Conservation (phyloP, 2,329 filamentous ascomycete genomes). For the Westerdykella sp. region DNA sequence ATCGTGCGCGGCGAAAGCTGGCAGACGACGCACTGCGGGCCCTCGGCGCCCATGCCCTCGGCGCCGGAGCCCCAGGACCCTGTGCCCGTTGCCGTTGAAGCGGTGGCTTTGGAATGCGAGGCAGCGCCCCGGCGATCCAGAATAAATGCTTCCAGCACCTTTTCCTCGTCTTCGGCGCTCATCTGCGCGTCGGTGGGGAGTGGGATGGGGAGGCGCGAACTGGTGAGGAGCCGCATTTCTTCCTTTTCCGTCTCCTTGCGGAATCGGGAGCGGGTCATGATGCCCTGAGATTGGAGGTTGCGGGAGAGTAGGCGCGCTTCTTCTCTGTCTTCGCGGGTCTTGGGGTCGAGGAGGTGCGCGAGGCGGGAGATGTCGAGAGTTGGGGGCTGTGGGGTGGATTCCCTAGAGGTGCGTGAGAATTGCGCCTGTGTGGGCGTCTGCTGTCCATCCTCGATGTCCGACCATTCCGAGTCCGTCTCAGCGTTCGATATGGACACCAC, state of each 20-base stretch:
- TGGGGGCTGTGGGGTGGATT: constrained; percentile 48
- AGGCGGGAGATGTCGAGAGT: constrained; percentile 60
- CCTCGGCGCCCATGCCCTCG: constrained; percentile 63
- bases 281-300: constrained; percentile 63
- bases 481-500: constrained; percentile 60
- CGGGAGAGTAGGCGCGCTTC: constrained; percentile 77
- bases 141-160: constrained; percentile 54
- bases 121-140: constrained; percentile 47
- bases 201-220: constrained; percentile 24
- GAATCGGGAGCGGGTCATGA: constrained; percentile 79
- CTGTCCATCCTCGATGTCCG: constrained; percentile 47
- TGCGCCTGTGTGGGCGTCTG: constrained; percentile 66
- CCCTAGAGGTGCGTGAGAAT: constrained; percentile 20
- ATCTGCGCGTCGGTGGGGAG: constrained; percentile 31
- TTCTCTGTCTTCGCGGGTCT: constrained; percentile 67
- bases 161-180: constrained; percentile 50
- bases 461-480: constrained; percentile 31
- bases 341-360: constrained; percentile 74
- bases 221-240: constrained; percentile 60
- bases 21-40: constrained; percentile 89
- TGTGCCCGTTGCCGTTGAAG: constrained; percentile 19
- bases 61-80: constrained; percentile 62
- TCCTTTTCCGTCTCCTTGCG: constrained; percentile 61
- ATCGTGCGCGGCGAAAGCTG: constrained; percentile 80
- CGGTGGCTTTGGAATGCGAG: constrained; percentile 17